Conservation (phyloP, 345 rosid genomes). For the Rhizophora mangle region DNA sequence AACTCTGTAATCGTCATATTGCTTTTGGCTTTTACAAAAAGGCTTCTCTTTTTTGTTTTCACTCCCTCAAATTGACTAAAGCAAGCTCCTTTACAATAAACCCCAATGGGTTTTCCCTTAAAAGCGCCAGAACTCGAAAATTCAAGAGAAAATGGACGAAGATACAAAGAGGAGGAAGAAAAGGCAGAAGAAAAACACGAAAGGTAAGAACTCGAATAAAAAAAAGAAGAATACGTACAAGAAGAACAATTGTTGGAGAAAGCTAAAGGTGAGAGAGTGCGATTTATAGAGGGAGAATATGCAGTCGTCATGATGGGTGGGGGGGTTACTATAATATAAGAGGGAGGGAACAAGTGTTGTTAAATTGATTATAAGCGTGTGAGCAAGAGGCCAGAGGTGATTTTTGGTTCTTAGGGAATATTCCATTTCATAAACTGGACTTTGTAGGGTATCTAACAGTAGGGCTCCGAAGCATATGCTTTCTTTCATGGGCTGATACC, state of each 20-base stretch:
- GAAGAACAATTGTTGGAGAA: constrained; percentile 11
- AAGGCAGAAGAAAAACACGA: constrained; percentile 13
- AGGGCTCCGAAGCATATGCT: no score
- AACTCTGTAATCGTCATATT: constrained; percentile 55
- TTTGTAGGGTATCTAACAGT: no score
- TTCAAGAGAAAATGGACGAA: constrained; percentile 21
- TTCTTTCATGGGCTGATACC: no score
- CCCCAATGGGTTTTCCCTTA: constrained; percentile 31
- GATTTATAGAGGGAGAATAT: constrained; percentile 56
- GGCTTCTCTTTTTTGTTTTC: constrained; percentile 5
- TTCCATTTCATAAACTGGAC: no score
- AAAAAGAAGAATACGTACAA: constrained; percentile 8
- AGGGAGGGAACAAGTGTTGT: not conserved
- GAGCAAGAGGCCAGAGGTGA: not conserved
- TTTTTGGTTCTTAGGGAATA: no score
- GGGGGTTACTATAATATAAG: not conserved
- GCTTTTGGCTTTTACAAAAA: constrained; percentile 28
- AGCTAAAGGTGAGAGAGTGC: constrained; percentile 34
- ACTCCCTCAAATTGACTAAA: not conserved
- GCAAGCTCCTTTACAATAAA: constrained; percentile 16
- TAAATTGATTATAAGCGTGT: not conserved
- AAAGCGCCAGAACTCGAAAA: constrained; percentile 21
- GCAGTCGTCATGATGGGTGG: constrained; percentile 22
- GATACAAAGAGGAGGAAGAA: constrained; percentile 15
- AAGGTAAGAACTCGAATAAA: constrained; percentile 7